Percentiles rank a stretch among this genome's conserved stretches.
Evolutionary conservation across 179 eudicot species (phyloP).

Genomic region (Carnegiea gigantea): DNA sequence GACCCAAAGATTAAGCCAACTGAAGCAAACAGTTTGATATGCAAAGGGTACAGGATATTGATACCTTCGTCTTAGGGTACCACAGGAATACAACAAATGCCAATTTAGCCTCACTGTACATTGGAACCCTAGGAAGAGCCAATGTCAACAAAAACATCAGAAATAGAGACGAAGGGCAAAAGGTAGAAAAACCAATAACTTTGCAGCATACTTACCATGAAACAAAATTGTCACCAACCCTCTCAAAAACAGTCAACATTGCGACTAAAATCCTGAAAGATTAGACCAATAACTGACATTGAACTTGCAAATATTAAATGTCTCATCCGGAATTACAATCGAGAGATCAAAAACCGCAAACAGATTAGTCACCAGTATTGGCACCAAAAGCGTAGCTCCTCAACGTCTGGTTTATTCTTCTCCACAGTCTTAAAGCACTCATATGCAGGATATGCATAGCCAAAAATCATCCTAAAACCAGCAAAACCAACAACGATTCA

Average conservation of each 20-base stretch:
- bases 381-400: conserved; percentile 94
- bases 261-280: conserved; percentile 84
- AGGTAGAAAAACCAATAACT: background rate
- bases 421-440: conserved; percentile 88
- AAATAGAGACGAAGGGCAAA: background rate
- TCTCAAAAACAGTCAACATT: conserved; percentile 69
- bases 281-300: background rate
- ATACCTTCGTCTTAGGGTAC: conserved; percentile 90
- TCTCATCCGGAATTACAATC: background rate
- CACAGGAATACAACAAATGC: conserved; percentile 79
- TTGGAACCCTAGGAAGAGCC: conserved; percentile 68
- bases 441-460: conserved; percentile 95
- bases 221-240: conserved; percentile 76
- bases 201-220: conserved; percentile 61
- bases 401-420: conserved; percentile 84
- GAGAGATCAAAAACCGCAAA: background rate
- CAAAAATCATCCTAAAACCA: conserved; percentile 70
- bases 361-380: conserved; percentile 70
- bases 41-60: background rate
- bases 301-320: background rate
- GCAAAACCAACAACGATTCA: background rate
- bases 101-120: conserved; percentile 97
- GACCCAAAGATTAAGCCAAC: background rate
- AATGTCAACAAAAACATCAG: conserved; percentile 12
- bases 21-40: conserved; percentile 15